Conservation (phyloP, 306 rosid species). For the Erythrophleum fordii region DNA sequence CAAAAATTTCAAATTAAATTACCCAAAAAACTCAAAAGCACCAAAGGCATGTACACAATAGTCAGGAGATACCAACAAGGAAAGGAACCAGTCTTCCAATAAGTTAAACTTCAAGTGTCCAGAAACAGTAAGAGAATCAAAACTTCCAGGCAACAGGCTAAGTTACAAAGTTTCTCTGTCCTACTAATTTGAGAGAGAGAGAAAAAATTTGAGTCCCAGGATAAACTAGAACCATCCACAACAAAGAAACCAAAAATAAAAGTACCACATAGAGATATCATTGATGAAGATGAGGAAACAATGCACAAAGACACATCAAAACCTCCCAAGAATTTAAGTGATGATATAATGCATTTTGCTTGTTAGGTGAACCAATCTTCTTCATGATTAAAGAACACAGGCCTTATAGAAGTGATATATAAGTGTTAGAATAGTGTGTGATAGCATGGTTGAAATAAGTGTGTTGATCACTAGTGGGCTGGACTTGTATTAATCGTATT, state of each 20-base stretch:
- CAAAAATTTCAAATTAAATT: constrained; percentile 17
- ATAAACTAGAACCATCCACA: background rate
- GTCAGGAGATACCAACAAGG: background rate
- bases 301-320: constrained; percentile 9
- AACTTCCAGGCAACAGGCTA: background rate
- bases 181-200: background rate
- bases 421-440: no score
- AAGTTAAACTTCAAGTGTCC: constrained; percentile 4
- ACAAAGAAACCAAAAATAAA: background rate
- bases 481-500: no score
- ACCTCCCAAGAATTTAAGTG: constrained; percentile 5
- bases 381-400: constrained; percentile 5
- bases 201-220: background rate
- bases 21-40: constrained; percentile 18
- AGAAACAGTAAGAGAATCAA: constrained; percentile 4
- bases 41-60: constrained; percentile 17
- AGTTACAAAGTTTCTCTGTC: background rate
- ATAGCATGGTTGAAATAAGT: no score
- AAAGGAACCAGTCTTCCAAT: background rate
- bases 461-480: no score
- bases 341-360: constrained; percentile 5
- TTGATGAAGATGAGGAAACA: background rate
- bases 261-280: background rate
- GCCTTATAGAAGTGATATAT: background rate
- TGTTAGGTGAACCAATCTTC: background rate